Evolutionary conservation across 345 rosid genomes (phyloP), one percentile per base, ranked within the genome.

Genomic region (Lumnitzera racemosa): DNA sequence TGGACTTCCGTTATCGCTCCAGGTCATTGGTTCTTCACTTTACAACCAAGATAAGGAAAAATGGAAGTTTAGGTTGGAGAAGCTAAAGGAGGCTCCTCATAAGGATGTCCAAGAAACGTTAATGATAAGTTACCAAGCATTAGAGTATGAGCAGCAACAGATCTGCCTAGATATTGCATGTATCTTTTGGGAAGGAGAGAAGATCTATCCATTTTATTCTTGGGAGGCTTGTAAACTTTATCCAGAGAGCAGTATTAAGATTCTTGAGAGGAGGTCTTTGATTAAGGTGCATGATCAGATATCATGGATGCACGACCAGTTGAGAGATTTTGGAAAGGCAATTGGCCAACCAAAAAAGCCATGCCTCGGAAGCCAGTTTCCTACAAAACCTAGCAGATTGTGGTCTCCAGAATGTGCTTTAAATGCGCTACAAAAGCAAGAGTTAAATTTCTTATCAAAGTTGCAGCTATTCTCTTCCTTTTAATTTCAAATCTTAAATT

Each of bases 91-190:
- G 31, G 43, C 31, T 31, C 29, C 57, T 13, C 14, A 55, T 0
- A 0, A 24, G 5, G 4, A 14, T 13, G 57, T 55, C 57, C 41
- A 55, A 1, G 15, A 55, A 55, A 55, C 24, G 43, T 55, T 20
- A 20, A 20, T 20, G 20, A 20, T 20, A 20, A 20, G 20, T 20
- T 20, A 20, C 20, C 20, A 20, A 25, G 57, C 24, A 55, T 25
- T 55, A 3, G 57, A 55, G n/a, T 6, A 55, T 0, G 43, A 24
- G 16, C 57, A 55, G 31, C 10, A 0, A 10, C 57, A 23, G 31
- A 55, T 55, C 0, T 55, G 23, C n/a, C 57, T 23, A 6, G 57
- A 54, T 2, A 54, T 54, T 5, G 57, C 57, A 54, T 54, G 57
- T 54, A 29, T 24, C 0, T 54, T n/a, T 43, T 24, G 14, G 13